A percentile compares a stretch with the other conserved stretches of the same genome.
These are phyloP conservation scores for Blastobotrys elegans DNA, from an alignment of 1,139 yeast genomes.

Conservation along the genomic window DNA sequence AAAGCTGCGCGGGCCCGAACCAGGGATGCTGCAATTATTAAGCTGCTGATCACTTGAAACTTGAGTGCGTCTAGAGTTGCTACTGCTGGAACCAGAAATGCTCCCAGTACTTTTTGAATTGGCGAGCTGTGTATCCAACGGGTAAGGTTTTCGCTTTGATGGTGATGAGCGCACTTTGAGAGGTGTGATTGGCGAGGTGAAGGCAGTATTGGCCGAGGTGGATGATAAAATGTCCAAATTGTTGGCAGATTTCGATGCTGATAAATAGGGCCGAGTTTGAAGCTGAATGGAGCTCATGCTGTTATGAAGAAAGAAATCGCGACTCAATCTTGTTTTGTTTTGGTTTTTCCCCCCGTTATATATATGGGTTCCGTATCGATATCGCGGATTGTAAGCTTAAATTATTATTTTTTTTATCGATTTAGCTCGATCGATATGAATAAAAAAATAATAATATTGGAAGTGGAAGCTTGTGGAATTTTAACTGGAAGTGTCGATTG, in stretches of 20 bases:
- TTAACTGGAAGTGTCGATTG: too few relatives aligned
- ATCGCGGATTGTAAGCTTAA: too few relatives aligned
- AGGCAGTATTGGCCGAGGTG: not conserved
- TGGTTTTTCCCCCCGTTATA: too few relatives aligned
- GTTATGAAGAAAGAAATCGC: too few relatives aligned
- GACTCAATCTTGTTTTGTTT: too few relatives aligned
- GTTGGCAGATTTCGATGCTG: not conserved
- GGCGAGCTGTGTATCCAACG: not conserved
- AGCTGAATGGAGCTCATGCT: too few relatives aligned
- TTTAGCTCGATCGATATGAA: too few relatives aligned
- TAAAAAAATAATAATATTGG: too few relatives aligned
- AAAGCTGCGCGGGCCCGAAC: constrained; percentile 2
- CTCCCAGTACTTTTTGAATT: not conserved
- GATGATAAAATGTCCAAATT: not conserved
- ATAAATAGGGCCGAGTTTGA: not conserved
- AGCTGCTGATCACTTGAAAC: not conserved
- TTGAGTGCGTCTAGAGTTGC: not conserved
- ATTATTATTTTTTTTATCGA: too few relatives aligned
- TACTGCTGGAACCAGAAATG: not conserved
- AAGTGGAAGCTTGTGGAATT: too few relatives aligned
- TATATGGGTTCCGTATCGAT: too few relatives aligned
- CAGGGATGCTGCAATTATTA: not conserved
- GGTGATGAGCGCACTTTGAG: not conserved
- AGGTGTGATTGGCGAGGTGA: not conserved
- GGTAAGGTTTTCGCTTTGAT: not conserved